phyloP scores from a whole-genome alignment of 2,329 filamentous ascomycete species.

The Lachnellula hyalina region DNA sequence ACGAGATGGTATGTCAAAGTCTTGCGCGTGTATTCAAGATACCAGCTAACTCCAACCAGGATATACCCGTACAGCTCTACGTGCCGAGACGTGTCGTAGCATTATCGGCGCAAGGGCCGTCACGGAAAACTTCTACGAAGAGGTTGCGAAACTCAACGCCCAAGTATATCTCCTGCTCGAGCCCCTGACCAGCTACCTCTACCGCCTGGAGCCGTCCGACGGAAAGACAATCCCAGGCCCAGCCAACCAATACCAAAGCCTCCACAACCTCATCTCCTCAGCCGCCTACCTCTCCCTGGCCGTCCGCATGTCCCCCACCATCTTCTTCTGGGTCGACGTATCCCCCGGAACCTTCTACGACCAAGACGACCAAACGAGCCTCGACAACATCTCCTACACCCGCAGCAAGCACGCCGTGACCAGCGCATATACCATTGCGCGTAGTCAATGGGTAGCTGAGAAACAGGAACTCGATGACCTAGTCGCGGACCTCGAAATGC shows the following conservation, averaged over 20 bases:
- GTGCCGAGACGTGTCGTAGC: constrained; percentile 15
- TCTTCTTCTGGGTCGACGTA: constrained; percentile 19
- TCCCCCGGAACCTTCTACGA: constrained; percentile 16
- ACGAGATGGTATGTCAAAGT: constrained; percentile 18
- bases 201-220: constrained; percentile 4
- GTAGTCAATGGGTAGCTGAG: neutral
- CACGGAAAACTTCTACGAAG: constrained; percentile 34
- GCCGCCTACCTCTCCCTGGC: constrained; percentile 23
- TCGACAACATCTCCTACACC: constrained; percentile 9
- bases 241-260: constrained; percentile 18
- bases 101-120: constrained; percentile 15
- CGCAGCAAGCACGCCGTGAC: constrained; percentile 11
- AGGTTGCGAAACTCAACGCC: constrained; percentile 45
- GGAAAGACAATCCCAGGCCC: constrained; percentile 3
- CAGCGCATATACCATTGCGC: neutral
- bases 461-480: neutral
- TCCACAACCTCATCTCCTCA: constrained; percentile 25
- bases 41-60: constrained; percentile 15
- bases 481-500: neutral
- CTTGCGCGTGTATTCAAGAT: neutral
- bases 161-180: constrained; percentile 38
- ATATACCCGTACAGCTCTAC: constrained; percentile 18
- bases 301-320: constrained; percentile 21
- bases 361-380: constrained; percentile 12
- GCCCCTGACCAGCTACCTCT: constrained; percentile 22